Percentiles rank a stretch among this genome's conserved stretches.
Conservation (phyloP, 345 rosid genomes). For the Gynandropsis gynandra region DNA sequence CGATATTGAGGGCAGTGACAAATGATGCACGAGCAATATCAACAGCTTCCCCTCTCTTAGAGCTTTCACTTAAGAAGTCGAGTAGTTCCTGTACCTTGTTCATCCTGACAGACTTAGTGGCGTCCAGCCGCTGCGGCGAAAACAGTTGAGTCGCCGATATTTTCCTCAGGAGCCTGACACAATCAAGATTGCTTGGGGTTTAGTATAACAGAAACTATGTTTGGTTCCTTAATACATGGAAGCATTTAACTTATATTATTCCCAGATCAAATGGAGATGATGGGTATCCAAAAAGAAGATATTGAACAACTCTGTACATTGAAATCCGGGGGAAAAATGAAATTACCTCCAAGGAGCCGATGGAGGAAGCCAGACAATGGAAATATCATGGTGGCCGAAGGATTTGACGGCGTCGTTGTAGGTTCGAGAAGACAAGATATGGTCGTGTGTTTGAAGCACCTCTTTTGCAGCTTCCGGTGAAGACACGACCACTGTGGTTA, state of each 20-base stretch:
- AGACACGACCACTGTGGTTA: slow-evolving; percentile 23
- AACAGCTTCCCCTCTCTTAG: slow-evolving; percentile 24
- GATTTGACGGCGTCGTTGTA: slow-evolving; percentile 13
- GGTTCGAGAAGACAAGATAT: slow-evolving; percentile 20
- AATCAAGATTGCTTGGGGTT: background rate
- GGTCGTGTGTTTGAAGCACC: slow-evolving; percentile 30
- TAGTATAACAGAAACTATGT: too few species aligned
- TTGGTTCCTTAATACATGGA: too few species aligned
- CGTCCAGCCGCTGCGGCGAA: slow-evolving; percentile 22
- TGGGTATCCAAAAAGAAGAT: too few species aligned
- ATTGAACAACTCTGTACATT: background rate
- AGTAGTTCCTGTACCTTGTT: slow-evolving; percentile 24
- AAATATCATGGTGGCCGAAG: slow-evolving; percentile 18
- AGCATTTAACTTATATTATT: too few species aligned
- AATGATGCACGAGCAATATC: slow-evolving; percentile 24
- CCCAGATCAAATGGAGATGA: too few species aligned
- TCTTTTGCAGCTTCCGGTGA: slow-evolving; percentile 26
- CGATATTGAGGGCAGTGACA: slow-evolving; percentile 23
- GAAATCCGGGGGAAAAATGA: background rate
- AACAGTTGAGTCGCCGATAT: slow-evolving; percentile 15
- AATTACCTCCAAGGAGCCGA: slow-evolving; percentile 22
- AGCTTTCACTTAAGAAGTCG: slow-evolving; percentile 11
- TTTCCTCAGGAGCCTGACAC: slow-evolving; percentile 18
- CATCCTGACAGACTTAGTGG: slow-evolving; percentile 15
- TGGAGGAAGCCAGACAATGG: slow-evolving; percentile 27